These are phyloP conservation scores for thale cress (Arabidopsis thaliana) DNA, from an alignment of 345 rosid genomes.

Conservation along the genomic window DNA sequence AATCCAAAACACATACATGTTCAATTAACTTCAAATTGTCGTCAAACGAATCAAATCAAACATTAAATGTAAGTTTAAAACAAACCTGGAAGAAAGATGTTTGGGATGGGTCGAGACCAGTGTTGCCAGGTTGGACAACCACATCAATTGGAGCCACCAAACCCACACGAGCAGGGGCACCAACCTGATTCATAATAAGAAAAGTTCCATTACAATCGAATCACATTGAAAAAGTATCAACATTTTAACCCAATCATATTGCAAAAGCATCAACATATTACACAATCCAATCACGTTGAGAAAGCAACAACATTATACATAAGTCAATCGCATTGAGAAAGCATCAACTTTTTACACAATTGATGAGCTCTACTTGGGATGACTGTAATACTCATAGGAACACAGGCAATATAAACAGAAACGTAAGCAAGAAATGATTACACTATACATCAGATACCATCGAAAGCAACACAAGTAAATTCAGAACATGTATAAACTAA, in stretches of 20 bases:
- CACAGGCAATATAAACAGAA: background rate
- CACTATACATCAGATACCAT: background rate
- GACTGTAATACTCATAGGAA: background rate
- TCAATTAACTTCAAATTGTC: background rate
- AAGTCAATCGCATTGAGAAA: background rate
- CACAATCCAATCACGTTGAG: background rate
- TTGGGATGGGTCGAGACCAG: conserved; percentile 97
- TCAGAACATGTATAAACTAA: background rate
- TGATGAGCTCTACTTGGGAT: no score
- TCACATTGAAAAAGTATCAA: background rate
- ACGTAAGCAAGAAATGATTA: background rate
- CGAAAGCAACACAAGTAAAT: background rate
- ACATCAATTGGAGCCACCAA: conserved; percentile 96
- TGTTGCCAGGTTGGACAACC: conserved; percentile 96
- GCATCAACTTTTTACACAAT: no score
- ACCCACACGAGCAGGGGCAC: conserved; percentile 99
- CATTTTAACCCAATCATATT: background rate
- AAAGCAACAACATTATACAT: background rate
- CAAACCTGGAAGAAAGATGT: conserved; percentile 95
- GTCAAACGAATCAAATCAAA: background rate
- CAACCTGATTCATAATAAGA: conserved; percentile 61
- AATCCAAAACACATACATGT: background rate
- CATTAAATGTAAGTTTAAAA: background rate
- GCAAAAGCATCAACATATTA: background rate
- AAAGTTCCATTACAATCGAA: background rate